phyloP scores from a whole-genome alignment of 345 rosid species.

The Salix viminalis region DNA sequence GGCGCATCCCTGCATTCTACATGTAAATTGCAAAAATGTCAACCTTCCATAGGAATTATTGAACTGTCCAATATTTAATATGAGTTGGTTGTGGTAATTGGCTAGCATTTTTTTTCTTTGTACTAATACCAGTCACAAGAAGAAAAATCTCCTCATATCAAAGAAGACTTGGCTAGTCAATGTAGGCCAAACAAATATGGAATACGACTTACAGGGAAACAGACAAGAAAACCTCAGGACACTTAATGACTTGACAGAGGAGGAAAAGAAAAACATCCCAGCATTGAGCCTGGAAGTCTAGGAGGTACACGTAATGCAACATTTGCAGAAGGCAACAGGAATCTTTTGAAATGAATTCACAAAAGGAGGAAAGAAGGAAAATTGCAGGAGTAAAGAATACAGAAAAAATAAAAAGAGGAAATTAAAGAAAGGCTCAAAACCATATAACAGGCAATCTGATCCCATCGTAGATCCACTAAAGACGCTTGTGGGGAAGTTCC shows the following conservation, averaged over 20 bases:
- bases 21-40: conserved; percentile 6
- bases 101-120: not conserved
- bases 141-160: not conserved
- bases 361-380: not conserved
- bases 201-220: not conserved
- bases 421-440: too few species aligned
- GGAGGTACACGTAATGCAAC: not conserved
- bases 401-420: too few species aligned
- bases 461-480: too few species aligned
- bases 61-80: not conserved
- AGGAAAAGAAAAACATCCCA: not conserved
- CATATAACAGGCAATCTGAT: too few species aligned
- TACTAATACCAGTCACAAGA: not conserved
- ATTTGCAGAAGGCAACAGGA: not conserved
- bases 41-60: not conserved
- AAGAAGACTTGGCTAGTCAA: not conserved
- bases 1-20: conserved; percentile 94
- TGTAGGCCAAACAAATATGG: not conserved
- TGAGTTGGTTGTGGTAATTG: not conserved
- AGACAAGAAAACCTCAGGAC: not conserved
- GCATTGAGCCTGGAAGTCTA: not conserved
- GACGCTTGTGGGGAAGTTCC: too few species aligned
- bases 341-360: too few species aligned
- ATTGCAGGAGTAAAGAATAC: not conserved
- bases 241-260: not conserved